Base-by-base conservation (phyloP, 768 basidiomycete species). In the Kondoa malvinella region DNA sequence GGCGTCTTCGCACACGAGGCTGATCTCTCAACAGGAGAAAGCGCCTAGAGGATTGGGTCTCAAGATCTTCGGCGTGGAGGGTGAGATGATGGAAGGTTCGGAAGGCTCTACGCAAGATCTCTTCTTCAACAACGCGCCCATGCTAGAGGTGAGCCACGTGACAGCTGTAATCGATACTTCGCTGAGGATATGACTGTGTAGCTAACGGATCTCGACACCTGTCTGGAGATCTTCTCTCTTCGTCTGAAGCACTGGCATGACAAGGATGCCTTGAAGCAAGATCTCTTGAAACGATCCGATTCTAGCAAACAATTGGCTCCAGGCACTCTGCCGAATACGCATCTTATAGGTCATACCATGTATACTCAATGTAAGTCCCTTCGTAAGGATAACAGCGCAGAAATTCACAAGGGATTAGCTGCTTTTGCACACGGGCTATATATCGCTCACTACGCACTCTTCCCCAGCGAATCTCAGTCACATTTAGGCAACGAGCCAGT, bases 151-250 rank as follows among this genome's bases (percentile, higher is more conserved):
- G 50, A 14, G 25, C 50, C 25, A 25, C 25, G 15, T 56, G 15
- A 25, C 14, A 14, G 50, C 50, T 25, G 25, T 25, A 56, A 56
- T 14, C 50, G 50, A 25, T 14, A 14, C 50, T 14, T 56, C 50
- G 50, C n/a, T n/a, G n/a, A n/a, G n/a, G n/a, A n/a, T n/a, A n/a
- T n/a, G n/a, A n/a, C n/a, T 25, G 50, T 14, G 50, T 25, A 56
- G 65, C 64, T 69, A 14, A 69, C 68, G n/a, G 65, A 67, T 32
- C 66, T 69, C 12, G 65, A 69, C 40, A 69, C 68, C 29, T 61
- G 56, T 2, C 57, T 69, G 15, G 68, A 69, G 29, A 69, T 69
- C 25, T 69, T 69, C 33, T 59, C 56, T 32, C 34, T 69, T 4
- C 56, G 68, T 15, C 40, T 67, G 56, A 67, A 61, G 56, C 34